A percentile compares a stretch with the other conserved stretches of the same genome.
Conservation (phyloP, 2,329 filamentous ascomycete species). For the Penicillium sp. region DNA sequence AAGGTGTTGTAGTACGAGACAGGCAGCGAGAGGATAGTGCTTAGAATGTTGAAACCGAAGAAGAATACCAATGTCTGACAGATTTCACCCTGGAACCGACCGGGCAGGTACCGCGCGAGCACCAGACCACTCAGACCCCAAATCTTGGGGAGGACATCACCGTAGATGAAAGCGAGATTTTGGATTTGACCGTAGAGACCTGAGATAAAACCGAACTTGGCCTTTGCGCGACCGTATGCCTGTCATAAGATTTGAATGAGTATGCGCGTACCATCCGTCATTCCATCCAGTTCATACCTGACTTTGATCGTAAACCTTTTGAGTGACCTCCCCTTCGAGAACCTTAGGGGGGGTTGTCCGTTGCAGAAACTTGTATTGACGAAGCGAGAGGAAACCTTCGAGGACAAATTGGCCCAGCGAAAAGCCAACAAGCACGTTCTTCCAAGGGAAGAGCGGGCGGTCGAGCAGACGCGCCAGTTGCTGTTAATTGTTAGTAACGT, state of each 20-base stretch:
- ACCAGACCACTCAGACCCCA: slow-evolving; percentile 80
- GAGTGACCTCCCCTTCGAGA: slow-evolving; percentile 81
- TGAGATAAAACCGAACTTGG: slow-evolving; percentile 79
- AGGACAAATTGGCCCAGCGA: slow-evolving; percentile 88
- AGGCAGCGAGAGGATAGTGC: slow-evolving; percentile 77
- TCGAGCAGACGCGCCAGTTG: slow-evolving; percentile 83
- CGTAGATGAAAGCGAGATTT: slow-evolving; percentile 86
- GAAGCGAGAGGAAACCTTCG: slow-evolving; percentile 83
- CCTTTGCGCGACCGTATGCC: slow-evolving; percentile 94
- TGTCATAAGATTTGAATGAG: slow-evolving; percentile 29
- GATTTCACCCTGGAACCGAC: slow-evolving; percentile 85
- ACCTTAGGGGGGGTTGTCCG: slow-evolving; percentile 80
- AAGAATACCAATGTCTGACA: slow-evolving; percentile 91
- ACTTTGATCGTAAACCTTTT: slow-evolving; percentile 90
- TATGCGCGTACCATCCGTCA: background rate
- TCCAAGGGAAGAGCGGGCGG: slow-evolving; percentile 93
- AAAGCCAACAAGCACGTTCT: slow-evolving; percentile 92
- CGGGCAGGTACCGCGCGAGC: slow-evolving; percentile 72
- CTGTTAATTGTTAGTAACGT: slow-evolving; percentile 34
- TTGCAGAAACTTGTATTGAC: slow-evolving; percentile 86
- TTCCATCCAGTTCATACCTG: slow-evolving; percentile 56
- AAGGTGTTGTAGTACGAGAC: slow-evolving; percentile 90
- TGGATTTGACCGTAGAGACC: slow-evolving; percentile 84
- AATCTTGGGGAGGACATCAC: slow-evolving; percentile 84
- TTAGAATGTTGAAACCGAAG: slow-evolving; percentile 79